Base-by-base conservation (phyloP, 2,329 filamentous ascomycete genomes). In the Aspergillus spinulosporus region DNA sequence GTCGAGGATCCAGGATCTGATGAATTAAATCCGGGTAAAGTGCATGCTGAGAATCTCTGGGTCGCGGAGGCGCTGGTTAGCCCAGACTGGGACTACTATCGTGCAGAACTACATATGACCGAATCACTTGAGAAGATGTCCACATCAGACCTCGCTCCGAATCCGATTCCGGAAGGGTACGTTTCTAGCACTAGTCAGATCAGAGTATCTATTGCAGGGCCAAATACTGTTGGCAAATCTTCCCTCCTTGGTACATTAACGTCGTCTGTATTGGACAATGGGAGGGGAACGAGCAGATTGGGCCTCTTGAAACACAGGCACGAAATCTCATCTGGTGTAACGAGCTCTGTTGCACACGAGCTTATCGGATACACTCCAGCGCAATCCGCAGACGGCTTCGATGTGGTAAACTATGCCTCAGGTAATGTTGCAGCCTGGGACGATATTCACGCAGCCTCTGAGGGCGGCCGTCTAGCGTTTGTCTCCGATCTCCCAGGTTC, bases 301-400 rank as follows among this genome's bases (percentile, higher is more conserved):
- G 93, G 90, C 66, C 81, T 97, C 49, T 79, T 99, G 31, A 96
- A 92, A 70, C 94, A 99, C 73, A 86, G 90, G 8, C 94, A 99
- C 69, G 94, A 99, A 71, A 89, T 97, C 56, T 88, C 84, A 2
- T 95, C 93, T 2, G 94, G 94, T 0, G 82, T 96, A 60, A 99
- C 94, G 1, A 97, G 92, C 69, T 97, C 93, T 4, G 88, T 99
- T 44, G 90, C 94, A 0, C 93, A 97, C 67, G 94, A 97, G 71
- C 80, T 99, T 7, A 84, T 99, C 59, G 94, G 94, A 5, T 99
- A 97, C 70, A 81, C 82, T 42, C 62, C 66, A 5, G 59, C 54
- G 2, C 45, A 62, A 4, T 39, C 62, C 7, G 52, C 59, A 5
- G 56, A 57, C 5, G 71, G 79, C 14, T 77, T 94, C 39, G 80